Conservation (phyloP, 139 green algal genomes). For the Parachlorella kessleri region DNA sequence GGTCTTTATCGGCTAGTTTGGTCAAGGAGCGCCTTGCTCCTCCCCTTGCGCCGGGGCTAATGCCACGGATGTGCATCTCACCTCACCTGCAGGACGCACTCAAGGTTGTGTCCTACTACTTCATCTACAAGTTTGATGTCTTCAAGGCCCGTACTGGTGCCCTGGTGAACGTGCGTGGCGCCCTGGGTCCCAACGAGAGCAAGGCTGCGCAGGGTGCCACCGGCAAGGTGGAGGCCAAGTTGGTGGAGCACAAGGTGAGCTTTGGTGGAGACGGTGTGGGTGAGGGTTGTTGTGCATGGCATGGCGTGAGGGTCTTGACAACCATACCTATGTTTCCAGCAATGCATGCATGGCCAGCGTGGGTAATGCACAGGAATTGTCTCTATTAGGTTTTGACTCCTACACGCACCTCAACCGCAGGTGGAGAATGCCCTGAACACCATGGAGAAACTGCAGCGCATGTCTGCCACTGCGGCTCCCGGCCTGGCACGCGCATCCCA, state of each 20-base stretch:
- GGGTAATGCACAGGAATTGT: too few species aligned
- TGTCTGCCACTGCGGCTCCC: slow-evolving; percentile 7
- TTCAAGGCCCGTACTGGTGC: slow-evolving; percentile 60
- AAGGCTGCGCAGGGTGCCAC: slow-evolving; percentile 32
- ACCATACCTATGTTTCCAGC: too few species aligned
- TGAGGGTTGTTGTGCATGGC: too few species aligned
- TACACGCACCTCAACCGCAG: too few species aligned
- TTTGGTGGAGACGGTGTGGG: too few species aligned
- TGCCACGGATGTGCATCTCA: too few species aligned
- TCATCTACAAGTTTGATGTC: slow-evolving; percentile 67
- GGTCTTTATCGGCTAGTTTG: too few species aligned
- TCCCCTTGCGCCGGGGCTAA: too few species aligned
- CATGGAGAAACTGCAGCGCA: slow-evolving; percentile 5
- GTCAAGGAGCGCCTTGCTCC: too few species aligned
- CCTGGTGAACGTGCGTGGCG: slow-evolving; percentile 63
- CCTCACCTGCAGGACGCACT: slow-evolving; percentile 78
- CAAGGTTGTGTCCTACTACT: slow-evolving; percentile 64
- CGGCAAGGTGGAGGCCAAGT: slow-evolving; percentile 64
- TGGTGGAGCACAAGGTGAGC: slow-evolving; percentile 62
- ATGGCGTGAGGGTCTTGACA: too few species aligned
- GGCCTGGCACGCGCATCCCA: slow-evolving; percentile 7
- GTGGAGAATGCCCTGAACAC: slow-evolving; percentile 12
- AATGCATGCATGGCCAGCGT: too few species aligned
- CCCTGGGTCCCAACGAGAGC: slow-evolving; percentile 29
- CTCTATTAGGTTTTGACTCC: too few species aligned